phyloP scores from a whole-genome alignment of 768 basidiomycete species.

The Exsudoporus frostii region DNA sequence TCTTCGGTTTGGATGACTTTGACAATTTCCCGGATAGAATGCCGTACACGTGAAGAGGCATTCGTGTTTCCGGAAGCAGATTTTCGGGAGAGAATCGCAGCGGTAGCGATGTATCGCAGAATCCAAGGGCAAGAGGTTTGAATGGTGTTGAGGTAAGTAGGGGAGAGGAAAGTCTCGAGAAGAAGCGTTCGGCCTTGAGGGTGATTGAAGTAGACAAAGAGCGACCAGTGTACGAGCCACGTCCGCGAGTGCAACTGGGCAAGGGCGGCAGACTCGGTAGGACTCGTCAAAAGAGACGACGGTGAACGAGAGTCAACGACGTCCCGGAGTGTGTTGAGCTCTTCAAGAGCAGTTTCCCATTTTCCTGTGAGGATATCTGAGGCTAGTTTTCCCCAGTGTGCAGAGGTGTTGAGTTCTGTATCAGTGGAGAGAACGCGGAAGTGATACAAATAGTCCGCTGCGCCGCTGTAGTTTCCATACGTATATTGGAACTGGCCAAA shows the following conservation, averaged over 20 bases:
- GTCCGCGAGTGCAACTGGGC: slow-evolving; percentile 90
- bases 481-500: slow-evolving; percentile 99
- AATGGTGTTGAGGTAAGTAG: slow-evolving; percentile 97
- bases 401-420: slow-evolving; percentile 88
- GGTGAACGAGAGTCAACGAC: slow-evolving; percentile 78
- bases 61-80: slow-evolving; percentile 47
- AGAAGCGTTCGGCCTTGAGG: slow-evolving; percentile 86
- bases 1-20: slow-evolving; percentile 93
- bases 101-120: slow-evolving; percentile 89
- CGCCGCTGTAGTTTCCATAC: slow-evolving; percentile 95
- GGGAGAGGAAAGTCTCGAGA: slow-evolving; percentile 94
- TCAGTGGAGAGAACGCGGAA: slow-evolving; percentile 97
- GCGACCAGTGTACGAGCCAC: slow-evolving; percentile 96
- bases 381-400: slow-evolving; percentile 98
- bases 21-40: slow-evolving; percentile 88
- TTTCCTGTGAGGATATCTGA: slow-evolving; percentile 93
- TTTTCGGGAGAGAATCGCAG: slow-evolving; percentile 89
- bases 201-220: slow-evolving; percentile 99
- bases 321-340: slow-evolving; percentile 93
- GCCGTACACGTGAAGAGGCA: slow-evolving; percentile 70
- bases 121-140: slow-evolving; percentile 95
- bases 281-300: slow-evolving; percentile 42
- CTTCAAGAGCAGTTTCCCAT: slow-evolving; percentile 94
- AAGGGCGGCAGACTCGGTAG: slow-evolving; percentile 65
- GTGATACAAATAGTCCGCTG: slow-evolving; percentile 97